These are phyloP conservation scores for Colletotrichum orbiculare DNA, from an alignment of 2,329 filamentous ascomycete genomes.

Conservation along the genomic window DNA sequence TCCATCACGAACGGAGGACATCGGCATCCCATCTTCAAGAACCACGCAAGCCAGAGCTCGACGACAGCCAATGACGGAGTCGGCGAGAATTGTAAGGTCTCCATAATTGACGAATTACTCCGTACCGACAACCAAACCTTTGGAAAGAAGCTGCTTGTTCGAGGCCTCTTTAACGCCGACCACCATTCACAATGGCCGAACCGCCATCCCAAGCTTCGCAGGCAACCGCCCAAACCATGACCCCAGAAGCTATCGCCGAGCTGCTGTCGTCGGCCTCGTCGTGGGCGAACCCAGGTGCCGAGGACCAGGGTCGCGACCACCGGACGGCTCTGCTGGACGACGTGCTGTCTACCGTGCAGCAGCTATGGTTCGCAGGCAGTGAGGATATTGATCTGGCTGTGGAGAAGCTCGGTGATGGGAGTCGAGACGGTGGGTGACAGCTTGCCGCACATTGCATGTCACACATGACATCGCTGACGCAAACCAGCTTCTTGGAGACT, in stretches of 20 bases:
- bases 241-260: constrained; percentile 18
- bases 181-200: constrained; percentile 8
- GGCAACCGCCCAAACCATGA: constrained; percentile 11
- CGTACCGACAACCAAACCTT: too few species aligned
- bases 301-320: constrained; percentile 17
- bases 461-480: constrained; percentile 32
- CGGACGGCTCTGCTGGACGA: constrained; percentile 33
- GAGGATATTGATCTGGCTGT: constrained; percentile 58
- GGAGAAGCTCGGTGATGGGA: constrained; percentile 65
- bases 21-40: too few species aligned
- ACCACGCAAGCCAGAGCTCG: too few species aligned
- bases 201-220: constrained; percentile 4
- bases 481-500: constrained; percentile 64
- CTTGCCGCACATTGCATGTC: neutral
- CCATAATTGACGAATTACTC: neutral
- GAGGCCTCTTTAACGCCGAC: neutral
- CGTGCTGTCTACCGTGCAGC: constrained; percentile 52
- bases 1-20: too few species aligned
- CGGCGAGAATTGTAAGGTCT: too few species aligned
- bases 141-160: too few species aligned
- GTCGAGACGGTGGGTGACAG: constrained; percentile 63
- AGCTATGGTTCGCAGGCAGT: constrained; percentile 54
- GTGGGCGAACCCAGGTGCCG: constrained; percentile 12
- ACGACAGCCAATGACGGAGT: too few species aligned
- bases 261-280: constrained; percentile 26